Percentiles rank a stretch among this genome's conserved stretches.
These are phyloP conservation scores for Hypoxylon perforatum DNA, from an alignment of 495 filamentous ascomycete species.

Conservation along the genomic window DNA sequence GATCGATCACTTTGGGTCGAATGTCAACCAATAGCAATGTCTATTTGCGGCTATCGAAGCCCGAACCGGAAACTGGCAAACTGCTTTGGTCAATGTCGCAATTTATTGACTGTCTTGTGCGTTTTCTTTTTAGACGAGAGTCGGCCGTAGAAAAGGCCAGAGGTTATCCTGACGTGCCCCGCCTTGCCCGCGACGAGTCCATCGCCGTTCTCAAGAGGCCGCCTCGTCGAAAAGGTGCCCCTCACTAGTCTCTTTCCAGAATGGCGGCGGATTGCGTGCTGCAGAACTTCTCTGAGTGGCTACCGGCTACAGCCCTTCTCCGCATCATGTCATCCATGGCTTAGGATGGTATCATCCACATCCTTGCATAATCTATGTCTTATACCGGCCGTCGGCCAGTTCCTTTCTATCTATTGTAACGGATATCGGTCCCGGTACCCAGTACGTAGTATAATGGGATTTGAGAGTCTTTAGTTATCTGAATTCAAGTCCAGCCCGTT, in stretches of 20 bases:
- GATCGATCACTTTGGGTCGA: slow-evolving; percentile 13
- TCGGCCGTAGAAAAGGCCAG: background rate
- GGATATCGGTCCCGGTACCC: slow-evolving; percentile 30
- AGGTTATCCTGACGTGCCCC: slow-evolving; percentile 22
- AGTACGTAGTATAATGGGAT: too few relatives aligned
- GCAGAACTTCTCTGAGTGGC: slow-evolving; percentile 34
- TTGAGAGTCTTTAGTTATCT: too few relatives aligned
- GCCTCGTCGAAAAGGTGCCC: slow-evolving; percentile 26
- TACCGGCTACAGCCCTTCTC: slow-evolving; percentile 31
- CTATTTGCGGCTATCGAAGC: slow-evolving; percentile 9
- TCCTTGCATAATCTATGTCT: background rate
- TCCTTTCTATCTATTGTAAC: background rate
- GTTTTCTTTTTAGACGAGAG: slow-evolving; percentile 16
- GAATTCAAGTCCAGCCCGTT: too few relatives aligned
- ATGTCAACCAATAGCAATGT: slow-evolving; percentile 21
- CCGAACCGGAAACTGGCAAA: slow-evolving; percentile 22
- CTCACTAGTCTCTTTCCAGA: slow-evolving; percentile 43
- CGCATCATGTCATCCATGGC: slow-evolving; percentile 44
- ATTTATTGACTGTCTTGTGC: slow-evolving; percentile 37
- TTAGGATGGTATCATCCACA: slow-evolving; percentile 44
- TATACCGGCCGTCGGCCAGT: slow-evolving; percentile 32
- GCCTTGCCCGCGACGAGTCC: too few relatives aligned
- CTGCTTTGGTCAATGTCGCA: slow-evolving; percentile 36
- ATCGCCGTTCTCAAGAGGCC: slow-evolving; percentile 17
- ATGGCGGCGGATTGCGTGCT: slow-evolving; percentile 42